Conservation (phyloP, 441 rosid species). For the Biscutella laevigata region DNA sequence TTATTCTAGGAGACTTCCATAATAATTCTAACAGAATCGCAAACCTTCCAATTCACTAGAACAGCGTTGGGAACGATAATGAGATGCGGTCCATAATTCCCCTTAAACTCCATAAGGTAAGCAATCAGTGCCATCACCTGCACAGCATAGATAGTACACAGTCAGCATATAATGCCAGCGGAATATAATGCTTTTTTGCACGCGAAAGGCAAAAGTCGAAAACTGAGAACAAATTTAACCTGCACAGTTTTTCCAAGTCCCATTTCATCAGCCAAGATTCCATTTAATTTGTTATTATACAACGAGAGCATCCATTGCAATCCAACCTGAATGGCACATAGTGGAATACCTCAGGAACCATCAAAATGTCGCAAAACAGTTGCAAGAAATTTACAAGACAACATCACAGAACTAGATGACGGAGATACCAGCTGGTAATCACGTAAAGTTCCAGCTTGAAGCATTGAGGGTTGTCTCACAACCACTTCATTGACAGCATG, state of each 20-base stretch:
- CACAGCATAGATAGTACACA: constrained; percentile 8
- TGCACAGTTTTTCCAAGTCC: constrained; percentile 99
- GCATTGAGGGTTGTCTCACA: constrained; percentile 90
- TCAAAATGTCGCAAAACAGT: constrained; percentile 6
- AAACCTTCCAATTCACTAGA: constrained; percentile 98
- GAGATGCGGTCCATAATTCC: constrained; percentile 99
- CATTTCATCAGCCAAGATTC: constrained; percentile 99
- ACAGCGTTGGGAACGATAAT: constrained; percentile 99
- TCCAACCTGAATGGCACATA: constrained; percentile 61
- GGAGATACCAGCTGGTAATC: constrained; percentile 98
- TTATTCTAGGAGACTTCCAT: not conserved
- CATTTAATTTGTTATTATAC: constrained; percentile 97
- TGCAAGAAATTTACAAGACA: not conserved
- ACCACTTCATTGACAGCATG: constrained; percentile 98
- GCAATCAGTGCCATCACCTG: constrained; percentile 99
- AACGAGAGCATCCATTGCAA: constrained; percentile 99
- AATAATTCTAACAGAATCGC: constrained; percentile 25
- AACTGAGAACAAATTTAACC: constrained; percentile 36
- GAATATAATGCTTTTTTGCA: constrained; percentile 6
- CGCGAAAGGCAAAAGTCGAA: constrained; percentile 2
- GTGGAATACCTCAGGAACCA: constrained; percentile 12
- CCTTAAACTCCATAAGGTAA: constrained; percentile 98
- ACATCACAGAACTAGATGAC: constrained; percentile 11
- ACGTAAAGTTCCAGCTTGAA: constrained; percentile 89
- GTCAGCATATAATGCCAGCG: not conserved